Evolutionary conservation across 768 basidiomycete species (phyloP).

Genomic region (Asterophora lycoperdoides): DNA sequence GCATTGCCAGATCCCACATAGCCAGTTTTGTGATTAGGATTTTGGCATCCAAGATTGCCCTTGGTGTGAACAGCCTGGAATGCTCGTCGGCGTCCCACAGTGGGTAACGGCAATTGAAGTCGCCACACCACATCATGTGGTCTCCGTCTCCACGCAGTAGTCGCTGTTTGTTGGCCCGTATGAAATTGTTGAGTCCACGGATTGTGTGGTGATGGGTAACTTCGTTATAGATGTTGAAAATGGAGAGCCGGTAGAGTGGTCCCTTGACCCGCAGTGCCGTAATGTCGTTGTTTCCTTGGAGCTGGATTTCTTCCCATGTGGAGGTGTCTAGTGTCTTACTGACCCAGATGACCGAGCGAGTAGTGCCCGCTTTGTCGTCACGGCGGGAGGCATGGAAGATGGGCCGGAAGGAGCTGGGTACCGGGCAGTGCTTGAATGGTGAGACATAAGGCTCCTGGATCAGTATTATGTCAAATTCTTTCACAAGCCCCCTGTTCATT

Average conservation of each 20-base stretch:
- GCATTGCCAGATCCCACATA: not conserved
- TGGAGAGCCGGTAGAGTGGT: not conserved
- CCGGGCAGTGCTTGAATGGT: not conserved
- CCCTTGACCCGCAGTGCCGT: not conserved
- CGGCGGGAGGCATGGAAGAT: not conserved
- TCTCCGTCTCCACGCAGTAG: not conserved
- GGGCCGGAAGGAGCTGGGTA: not conserved
- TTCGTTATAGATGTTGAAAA: slow-evolving; percentile 3
- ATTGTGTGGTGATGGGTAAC: not conserved
- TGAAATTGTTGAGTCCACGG: not conserved
- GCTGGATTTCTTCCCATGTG: not conserved
- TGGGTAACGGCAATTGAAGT: slow-evolving; percentile 25
- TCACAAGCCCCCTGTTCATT: not conserved
- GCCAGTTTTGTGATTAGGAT: slow-evolving; percentile 12
- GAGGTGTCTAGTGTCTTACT: not conserved
- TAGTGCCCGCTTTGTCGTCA: not conserved
- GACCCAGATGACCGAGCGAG: not conserved
- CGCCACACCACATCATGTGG: slow-evolving; percentile 17
- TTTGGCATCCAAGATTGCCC: slow-evolving; percentile 4
- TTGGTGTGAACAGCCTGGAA: slow-evolving; percentile 20
- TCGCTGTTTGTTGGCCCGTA: not conserved
- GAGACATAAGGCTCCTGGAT: not conserved
- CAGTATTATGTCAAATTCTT: slow-evolving; percentile 2
- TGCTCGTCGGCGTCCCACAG: slow-evolving; percentile 34
- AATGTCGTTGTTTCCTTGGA: not conserved